These are phyloP conservation scores for Cucurbita moschata DNA, from an alignment of 306 rosid species.

Conservation along the genomic window DNA sequence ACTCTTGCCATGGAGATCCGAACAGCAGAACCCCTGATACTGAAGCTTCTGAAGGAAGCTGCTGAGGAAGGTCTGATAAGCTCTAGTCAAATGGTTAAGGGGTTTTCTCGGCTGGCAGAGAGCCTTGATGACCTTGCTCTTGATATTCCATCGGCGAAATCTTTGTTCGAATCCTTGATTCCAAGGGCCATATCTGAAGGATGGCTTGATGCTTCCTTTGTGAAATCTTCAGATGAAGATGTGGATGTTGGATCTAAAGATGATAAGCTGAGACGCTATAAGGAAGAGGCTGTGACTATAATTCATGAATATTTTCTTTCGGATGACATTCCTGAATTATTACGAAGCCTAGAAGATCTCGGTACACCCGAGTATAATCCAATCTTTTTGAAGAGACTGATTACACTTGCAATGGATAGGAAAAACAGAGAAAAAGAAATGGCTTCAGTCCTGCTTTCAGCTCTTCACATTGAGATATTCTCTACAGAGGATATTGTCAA, in stretches of 20 bases:
- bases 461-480: constrained; percentile 89
- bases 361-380: constrained; percentile 68
- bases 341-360: constrained; percentile 80
- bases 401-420: constrained; percentile 92
- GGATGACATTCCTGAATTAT: constrained; percentile 92
- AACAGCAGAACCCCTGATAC: constrained; percentile 50
- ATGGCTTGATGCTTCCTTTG: constrained; percentile 85
- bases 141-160: constrained; percentile 79
- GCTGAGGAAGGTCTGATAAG: constrained; percentile 91
- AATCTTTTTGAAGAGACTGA: constrained; percentile 76
- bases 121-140: constrained; percentile 96
- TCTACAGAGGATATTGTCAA: constrained; percentile 79
- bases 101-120: constrained; percentile 80
- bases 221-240: constrained; percentile 39
- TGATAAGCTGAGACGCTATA: constrained; percentile 51
- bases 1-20: constrained; percentile 72
- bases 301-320: constrained; percentile 90
- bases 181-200: constrained; percentile 75
- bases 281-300: constrained; percentile 68
- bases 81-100: constrained; percentile 95
- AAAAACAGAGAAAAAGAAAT: constrained; percentile 97
- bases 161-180: constrained; percentile 46
- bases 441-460: constrained; percentile 93
- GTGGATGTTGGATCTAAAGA: constrained; percentile 46
- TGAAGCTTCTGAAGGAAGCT: constrained; percentile 76